Evolutionary conservation across 805 yeast species (phyloP), one percentile per base, ranked within the genome.

Genomic region (Kodamaea kaohsiungensis): DNA sequence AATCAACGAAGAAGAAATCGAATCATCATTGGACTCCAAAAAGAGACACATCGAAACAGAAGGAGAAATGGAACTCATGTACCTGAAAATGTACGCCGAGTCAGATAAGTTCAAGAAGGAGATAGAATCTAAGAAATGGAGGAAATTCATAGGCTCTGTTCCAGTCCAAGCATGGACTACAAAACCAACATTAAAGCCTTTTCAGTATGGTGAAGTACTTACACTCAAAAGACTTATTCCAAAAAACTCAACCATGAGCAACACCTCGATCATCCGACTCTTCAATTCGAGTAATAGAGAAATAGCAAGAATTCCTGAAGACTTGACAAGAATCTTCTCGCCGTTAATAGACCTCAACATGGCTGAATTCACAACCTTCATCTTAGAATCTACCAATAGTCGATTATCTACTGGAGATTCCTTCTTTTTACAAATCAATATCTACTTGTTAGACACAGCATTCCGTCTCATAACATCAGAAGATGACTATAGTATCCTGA

Each of bases 271-370:
- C 5, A 68, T 76, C 9, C 58, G 80, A 43, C 56, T 76, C 12
- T 67, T 63, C 54, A 67, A 53, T 1, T 60, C 67, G 12, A 59
- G 56, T n/a, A 71, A 65, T 10, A 59, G 88, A 55, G 96, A 89
- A 64, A 74, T 92, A 30, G 98, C 95, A 0, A 79, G 96, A 59
- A 65, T 89, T 1, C 86, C 89, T 0, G 91, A 87, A 58, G 88
- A 83, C 49, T 73, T 83, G 30, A 91, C 96, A 0, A 69, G 79
- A 4, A 78, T 86, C 9, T 64, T 92, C 8, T 80, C 86, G 2
- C 91, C 96, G 0, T 73, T 91, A 33, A 53, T 89, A 1, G 88
- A 83, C 52, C 67, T 80, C 8, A 73, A 76, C 7, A 74, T 84
- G 2, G 80, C 88, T 40, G 63, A 65, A 1, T 85, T 89, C 59